A percentile compares a stretch with the other conserved stretches of the same genome.
phyloP scores from a whole-genome alignment of 176 grass and related monocot genomes.

The Musa itinerans region DNA sequence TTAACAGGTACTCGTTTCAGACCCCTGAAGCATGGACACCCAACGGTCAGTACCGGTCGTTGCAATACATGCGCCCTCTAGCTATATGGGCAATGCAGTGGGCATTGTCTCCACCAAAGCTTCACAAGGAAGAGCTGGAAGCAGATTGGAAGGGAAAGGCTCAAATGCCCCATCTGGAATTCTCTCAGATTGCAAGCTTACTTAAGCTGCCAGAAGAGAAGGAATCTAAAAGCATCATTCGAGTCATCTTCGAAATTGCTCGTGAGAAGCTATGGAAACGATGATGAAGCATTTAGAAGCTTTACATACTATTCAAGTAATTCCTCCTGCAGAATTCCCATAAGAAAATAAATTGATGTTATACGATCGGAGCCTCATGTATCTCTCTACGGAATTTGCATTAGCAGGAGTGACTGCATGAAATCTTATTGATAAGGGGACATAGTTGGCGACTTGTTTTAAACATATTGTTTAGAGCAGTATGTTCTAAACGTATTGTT shows the following conservation, averaged over 20 bases:
- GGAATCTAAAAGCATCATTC: neutral
- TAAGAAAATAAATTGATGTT: neutral
- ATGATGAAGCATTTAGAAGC: neutral
- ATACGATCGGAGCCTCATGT: too few species aligned
- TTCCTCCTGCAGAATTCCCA: neutral
- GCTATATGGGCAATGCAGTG: constrained; percentile 25
- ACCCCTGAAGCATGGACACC: constrained; percentile 21
- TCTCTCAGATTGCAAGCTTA: constrained; percentile 9
- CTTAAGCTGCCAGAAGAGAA: constrained; percentile 10
- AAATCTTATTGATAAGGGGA: too few species aligned
- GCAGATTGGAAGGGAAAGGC: neutral
- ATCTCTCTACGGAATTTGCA: too few species aligned
- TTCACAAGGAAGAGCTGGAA: neutral
- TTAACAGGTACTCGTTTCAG: constrained; percentile 13
- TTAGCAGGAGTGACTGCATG: too few species aligned
- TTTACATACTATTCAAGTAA: neutral
- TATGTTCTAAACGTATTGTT: too few species aligned
- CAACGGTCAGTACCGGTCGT: neutral
- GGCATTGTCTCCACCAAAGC: constrained; percentile 14
- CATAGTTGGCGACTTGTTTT: too few species aligned
- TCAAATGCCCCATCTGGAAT: neutral
- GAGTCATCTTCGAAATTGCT: constrained; percentile 9
- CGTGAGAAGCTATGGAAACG: neutral
- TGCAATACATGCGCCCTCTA: constrained; percentile 21
- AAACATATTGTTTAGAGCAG: too few species aligned